These are phyloP conservation scores for Circinella umbellata DNA, from an alignment of 371 early-diverging fungal species.

Conservation along the genomic window DNA sequence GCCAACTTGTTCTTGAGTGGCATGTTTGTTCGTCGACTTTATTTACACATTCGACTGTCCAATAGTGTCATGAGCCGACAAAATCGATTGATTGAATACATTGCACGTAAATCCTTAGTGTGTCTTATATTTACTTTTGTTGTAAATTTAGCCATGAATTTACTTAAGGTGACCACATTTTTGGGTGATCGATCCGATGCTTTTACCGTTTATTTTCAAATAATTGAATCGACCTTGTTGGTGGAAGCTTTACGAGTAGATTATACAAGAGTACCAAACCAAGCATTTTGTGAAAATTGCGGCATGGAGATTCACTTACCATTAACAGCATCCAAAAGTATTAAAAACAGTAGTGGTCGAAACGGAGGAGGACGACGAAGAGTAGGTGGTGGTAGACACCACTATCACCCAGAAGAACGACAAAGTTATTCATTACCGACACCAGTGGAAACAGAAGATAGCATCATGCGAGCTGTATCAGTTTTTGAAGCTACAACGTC, in stretches of 20 bases:
- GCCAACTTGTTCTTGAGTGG: conserved; percentile 54
- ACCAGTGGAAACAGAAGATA: background rate
- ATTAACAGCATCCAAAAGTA: background rate
- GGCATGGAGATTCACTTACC: conserved; percentile 31
- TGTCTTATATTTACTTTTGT: conserved; percentile 50
- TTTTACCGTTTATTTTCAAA: conserved; percentile 49
- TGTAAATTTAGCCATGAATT: conserved; percentile 52
- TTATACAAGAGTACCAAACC: conserved; percentile 16
- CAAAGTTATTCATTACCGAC: background rate
- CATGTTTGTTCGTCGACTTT: conserved; percentile 52
- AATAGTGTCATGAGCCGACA: conserved; percentile 33
- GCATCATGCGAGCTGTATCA: conserved; percentile 3
- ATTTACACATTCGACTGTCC: conserved; percentile 36
- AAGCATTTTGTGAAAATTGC: conserved; percentile 38
- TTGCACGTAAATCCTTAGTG: conserved; percentile 45
- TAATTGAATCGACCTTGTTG: conserved; percentile 50
- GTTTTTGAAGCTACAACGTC: conserved; percentile 1
- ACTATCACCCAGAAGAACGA: background rate
- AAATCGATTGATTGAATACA: conserved; percentile 38
- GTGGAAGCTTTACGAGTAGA: conserved; percentile 56
- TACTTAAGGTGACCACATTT: conserved; percentile 46
- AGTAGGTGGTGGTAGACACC: background rate
- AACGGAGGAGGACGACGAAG: background rate
- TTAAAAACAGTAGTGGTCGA: background rate
- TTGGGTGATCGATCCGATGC: conserved; percentile 47